A percentile compares a stretch with the other conserved stretches of the same genome.
Evolutionary conservation across 83 land plant genomes (phyloP).

Genomic region (Thuja plicata): DNA sequence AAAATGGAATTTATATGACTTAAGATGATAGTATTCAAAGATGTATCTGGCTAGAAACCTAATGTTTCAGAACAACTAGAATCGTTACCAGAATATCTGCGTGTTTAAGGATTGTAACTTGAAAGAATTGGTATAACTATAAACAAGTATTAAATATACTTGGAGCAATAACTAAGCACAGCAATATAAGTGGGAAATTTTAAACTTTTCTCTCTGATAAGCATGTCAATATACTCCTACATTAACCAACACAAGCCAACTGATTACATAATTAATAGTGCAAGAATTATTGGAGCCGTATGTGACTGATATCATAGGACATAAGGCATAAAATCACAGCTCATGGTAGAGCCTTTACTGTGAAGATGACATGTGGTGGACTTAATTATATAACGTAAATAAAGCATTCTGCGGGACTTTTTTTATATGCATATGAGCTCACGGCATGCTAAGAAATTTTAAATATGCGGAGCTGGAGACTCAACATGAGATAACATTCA

Average conservation of each 20-base stretch:
- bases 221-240: neutral
- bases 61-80: neutral
- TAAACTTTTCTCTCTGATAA: neutral
- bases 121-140: neutral
- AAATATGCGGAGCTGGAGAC: neutral
- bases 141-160: neutral
- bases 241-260: neutral
- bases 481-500: neutral
- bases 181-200: neutral
- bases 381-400: no score
- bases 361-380: neutral
- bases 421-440: neutral
- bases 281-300: neutral
- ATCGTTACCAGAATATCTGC: neutral
- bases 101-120: neutral
- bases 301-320: neutral
- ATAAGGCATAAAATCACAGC: neutral
- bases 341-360: neutral
- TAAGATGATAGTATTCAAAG: neutral
- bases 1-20: neutral
- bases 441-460: neutral
- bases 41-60: neutral
- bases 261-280: neutral
- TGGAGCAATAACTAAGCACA: neutral
- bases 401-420: neutral